phyloP scores from a whole-genome alignment of 2,329 filamentous ascomycete genomes.

The Ramularia endophylla region DNA sequence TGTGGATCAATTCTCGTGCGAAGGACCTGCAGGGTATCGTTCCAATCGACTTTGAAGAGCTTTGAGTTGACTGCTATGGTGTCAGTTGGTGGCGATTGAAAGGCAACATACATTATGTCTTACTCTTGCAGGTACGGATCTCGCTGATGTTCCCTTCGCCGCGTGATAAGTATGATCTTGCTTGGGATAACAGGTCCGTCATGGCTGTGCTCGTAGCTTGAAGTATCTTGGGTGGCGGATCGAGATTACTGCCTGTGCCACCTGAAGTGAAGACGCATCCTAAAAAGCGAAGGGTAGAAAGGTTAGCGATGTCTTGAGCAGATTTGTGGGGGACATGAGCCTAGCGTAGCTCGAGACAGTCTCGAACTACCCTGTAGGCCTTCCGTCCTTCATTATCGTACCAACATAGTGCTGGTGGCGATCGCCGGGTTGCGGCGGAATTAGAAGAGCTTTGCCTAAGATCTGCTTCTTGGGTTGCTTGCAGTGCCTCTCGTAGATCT shows the following conservation, averaged over 20 bases:
- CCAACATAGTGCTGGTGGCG: constrained; percentile 29
- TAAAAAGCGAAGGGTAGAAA: no score
- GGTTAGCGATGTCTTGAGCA: no score
- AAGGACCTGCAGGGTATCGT: constrained; percentile 41
- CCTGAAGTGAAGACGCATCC: constrained; percentile 55
- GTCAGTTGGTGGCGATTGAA: constrained; percentile 30
- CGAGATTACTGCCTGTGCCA: constrained; percentile 42
- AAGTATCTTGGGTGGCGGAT: constrained; percentile 41
- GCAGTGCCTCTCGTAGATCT: constrained; percentile 46
- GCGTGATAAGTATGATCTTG: neutral
- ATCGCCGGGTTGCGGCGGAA: constrained; percentile 40
- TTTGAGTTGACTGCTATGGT: constrained; percentile 50
- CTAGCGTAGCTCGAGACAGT: no score
- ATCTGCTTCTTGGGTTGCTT: constrained; percentile 25
- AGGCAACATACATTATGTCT: constrained; percentile 21
- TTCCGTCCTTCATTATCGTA: no score
- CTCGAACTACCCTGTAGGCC: no score
- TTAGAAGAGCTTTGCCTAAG: constrained; percentile 47
- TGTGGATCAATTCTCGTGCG: constrained; percentile 14
- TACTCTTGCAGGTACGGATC: constrained; percentile 19
- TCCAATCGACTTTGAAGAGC: constrained; percentile 52
- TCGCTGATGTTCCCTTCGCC: constrained; percentile 7
- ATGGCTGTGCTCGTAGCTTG: constrained; percentile 45
- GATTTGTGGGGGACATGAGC: no score
- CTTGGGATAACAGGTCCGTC: constrained; percentile 34